Base-by-base conservation (phyloP, 129 eudicot genomes). In the Scalesia atractyloides region DNA sequence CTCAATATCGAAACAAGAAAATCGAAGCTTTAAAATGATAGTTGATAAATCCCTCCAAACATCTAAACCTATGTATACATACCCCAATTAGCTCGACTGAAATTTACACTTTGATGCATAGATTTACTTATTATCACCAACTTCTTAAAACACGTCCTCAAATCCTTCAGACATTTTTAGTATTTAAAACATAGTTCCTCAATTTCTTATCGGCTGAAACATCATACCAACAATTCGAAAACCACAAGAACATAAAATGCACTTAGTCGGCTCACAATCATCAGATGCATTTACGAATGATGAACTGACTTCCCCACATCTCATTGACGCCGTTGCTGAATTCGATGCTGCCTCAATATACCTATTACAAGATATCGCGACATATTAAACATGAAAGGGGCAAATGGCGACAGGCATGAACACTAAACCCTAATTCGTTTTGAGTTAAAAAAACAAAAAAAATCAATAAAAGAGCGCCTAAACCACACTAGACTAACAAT, bases 281-380 rank as follows among this genome's bases (percentile, higher is more conserved):
- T 26, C 65, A 58, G 3, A 76, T 15, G 46, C 8, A 14, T 9
- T 68, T 73, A 89, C 19, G 87, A 86, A 66, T 96, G 96, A 82
- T 92, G 96, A 60, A 92, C 96, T 83, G 89, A 89, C 37, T 83
- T 90, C 11, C 86, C 66, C 18, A 68, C 72, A 92, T 79, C 72
- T 92, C 96, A 92, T 92, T 3, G 95, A 87, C 24, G 88, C 89
- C 14, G 85, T 73, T 13, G 98, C 98, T 1, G 98, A 84, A 76
- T 66, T 87, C 67, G 87, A 69, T 7, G 96, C 96, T 52, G 95
- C 90, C 72, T 89, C 98, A 24, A 24, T 1, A 24, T 2, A 24
- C 2, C 1, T 24, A 2, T 2, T 0, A 2, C 26, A 2, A 2
- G 2, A 1, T 24, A 2, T 1, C 2, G n/a, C n/a, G n/a, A 24